These are phyloP conservation scores for Aegilops longissima DNA, from an alignment of 176 grass and related monocot species.

Conservation along the genomic window DNA sequence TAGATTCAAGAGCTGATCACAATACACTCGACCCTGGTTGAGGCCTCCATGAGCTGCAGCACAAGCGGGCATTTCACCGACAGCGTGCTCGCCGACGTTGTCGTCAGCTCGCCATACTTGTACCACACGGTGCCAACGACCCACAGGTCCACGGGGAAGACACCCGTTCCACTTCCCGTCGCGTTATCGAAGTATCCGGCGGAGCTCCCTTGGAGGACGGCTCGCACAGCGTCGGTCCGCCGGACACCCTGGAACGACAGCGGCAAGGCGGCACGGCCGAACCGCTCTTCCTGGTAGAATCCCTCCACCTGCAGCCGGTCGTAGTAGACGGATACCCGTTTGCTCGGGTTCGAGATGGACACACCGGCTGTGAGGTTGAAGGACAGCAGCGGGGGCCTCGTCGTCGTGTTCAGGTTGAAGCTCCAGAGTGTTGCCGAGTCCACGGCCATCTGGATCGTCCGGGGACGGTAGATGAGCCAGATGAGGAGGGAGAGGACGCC, in stretches of 20 bases:
- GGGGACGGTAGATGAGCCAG: slow-evolving; percentile 68
- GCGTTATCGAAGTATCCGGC: background rate
- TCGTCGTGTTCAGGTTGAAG: slow-evolving; percentile 29
- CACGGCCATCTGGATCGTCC: slow-evolving; percentile 34
- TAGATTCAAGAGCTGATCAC: background rate
- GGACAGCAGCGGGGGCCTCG: slow-evolving; percentile 5
- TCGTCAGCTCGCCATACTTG: slow-evolving; percentile 29
- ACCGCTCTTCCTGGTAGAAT: slow-evolving; percentile 38
- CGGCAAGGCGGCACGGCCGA: slow-evolving; percentile 28
- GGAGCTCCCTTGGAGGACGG: slow-evolving; percentile 21
- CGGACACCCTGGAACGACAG: slow-evolving; percentile 36
- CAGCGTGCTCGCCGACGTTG: slow-evolving; percentile 18
- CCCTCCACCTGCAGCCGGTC: slow-evolving; percentile 45
- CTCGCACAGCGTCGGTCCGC: background rate
- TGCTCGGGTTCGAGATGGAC: slow-evolving; percentile 51
- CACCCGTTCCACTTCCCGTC: no score
- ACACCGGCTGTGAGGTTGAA: slow-evolving; percentile 46
- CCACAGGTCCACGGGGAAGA: slow-evolving; percentile 45
- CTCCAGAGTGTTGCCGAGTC: slow-evolving; percentile 28
- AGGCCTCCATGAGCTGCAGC: slow-evolving; percentile 17
- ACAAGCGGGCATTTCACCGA: slow-evolving; percentile 29
- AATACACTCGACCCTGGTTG: slow-evolving; percentile 23
- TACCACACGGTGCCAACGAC: slow-evolving; percentile 24
- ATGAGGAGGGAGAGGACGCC: slow-evolving; percentile 32
- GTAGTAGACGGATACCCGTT: slow-evolving; percentile 58